Conservation (phyloP, 495 filamentous ascomycete species). For the Pyronema omphalodes region DNA sequence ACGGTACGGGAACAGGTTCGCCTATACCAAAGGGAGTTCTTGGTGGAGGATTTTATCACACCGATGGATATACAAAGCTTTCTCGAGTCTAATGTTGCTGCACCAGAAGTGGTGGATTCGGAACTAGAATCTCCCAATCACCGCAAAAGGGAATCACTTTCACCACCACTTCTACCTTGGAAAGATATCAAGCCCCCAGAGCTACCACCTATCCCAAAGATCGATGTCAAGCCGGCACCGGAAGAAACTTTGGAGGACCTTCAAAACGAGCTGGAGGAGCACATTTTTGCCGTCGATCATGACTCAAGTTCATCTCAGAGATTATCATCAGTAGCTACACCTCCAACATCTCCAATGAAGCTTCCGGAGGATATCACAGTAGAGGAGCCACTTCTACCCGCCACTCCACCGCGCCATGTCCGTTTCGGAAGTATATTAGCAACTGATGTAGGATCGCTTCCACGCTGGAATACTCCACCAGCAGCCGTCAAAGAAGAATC, state of each 20-base stretch:
- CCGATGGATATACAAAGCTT: too few relatives aligned
- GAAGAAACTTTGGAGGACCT: not conserved
- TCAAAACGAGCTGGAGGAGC: not conserved
- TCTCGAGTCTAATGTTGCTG: too few relatives aligned
- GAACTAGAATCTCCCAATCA: too few relatives aligned
- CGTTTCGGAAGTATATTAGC: not conserved
- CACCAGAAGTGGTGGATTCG: too few relatives aligned
- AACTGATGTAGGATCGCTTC: not conserved
- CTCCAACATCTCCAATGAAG: constrained; percentile 9
- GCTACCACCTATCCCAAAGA: not conserved
- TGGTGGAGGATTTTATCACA: too few relatives aligned
- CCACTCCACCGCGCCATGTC: constrained; percentile 3
- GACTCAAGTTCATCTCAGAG: not conserved
- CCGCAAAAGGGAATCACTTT: too few relatives aligned
- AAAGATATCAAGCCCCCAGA: not conserved
- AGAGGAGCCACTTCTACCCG: constrained; percentile 19
- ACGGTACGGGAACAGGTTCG: too few relatives aligned
- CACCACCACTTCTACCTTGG: too few relatives aligned
- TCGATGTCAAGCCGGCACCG: not conserved
- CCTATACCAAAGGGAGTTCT: too few relatives aligned
- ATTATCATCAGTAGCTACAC: not conserved
- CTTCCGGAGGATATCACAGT: constrained; percentile 6
- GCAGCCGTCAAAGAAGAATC: not conserved
- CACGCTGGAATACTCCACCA: not conserved
- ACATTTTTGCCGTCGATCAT: not conserved